Evolutionary conservation across 805 yeast genomes (phyloP).

Genomic region (Barnettozyma californica): DNA sequence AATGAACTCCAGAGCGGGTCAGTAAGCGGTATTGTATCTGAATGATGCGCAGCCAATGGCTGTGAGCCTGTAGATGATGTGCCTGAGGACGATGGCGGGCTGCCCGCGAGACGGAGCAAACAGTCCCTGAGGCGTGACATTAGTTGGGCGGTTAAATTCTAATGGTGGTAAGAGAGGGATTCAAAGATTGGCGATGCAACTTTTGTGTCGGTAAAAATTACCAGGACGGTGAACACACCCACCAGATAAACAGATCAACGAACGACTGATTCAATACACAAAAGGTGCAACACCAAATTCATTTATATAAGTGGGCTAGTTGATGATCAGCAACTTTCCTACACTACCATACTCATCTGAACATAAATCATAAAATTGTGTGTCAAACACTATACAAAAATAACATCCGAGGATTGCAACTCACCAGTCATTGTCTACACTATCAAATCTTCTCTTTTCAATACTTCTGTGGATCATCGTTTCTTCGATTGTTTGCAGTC

Average conservation of each 20-base stretch:
- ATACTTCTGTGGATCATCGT: slow-evolving; percentile 18
- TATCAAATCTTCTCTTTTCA: slow-evolving; percentile 24
- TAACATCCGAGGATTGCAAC: too few relatives aligned
- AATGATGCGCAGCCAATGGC: background rate
- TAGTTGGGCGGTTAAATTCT: background rate
- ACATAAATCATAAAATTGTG: background rate
- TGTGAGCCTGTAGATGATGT: background rate
- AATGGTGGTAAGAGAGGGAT: background rate
- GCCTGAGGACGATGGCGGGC: background rate
- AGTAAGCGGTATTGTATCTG: background rate
- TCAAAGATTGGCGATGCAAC: background rate
- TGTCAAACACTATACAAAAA: background rate
- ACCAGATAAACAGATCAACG: too few relatives aligned
- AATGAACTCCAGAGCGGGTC: slow-evolving; percentile 41
- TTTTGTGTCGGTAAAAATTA: background rate
- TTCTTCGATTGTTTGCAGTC: slow-evolving; percentile 30
- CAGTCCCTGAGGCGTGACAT: slow-evolving; percentile 1
- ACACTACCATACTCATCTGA: background rate
- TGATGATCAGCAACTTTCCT: background rate
- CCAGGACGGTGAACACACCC: background rate
- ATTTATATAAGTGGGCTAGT: too few relatives aligned
- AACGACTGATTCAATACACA: background rate
- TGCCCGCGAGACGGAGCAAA: background rate
- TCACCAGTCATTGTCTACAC: slow-evolving; percentile 25
- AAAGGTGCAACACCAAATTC: background rate